A percentile compares a stretch with the other conserved stretches of the same genome.
These are phyloP conservation scores for Metschnikowia drakensbergensis DNA, from an alignment of 805 yeast genomes.

Conservation along the genomic window DNA sequence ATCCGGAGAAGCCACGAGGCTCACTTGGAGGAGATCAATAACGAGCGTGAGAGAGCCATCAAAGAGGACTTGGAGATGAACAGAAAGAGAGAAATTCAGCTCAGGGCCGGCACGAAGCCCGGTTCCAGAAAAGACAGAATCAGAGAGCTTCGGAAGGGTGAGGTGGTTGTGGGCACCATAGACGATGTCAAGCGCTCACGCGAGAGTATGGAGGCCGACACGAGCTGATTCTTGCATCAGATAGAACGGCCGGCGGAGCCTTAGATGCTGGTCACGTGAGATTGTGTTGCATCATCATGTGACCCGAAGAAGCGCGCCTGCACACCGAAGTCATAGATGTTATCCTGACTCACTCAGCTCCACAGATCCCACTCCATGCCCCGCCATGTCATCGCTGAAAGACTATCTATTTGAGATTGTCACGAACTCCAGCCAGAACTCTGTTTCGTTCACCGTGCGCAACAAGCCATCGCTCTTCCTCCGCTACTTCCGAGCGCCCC, in stretches of 20 bases:
- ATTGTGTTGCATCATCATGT: neutral
- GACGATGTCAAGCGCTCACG: slow-evolving; percentile 28
- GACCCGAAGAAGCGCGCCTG: neutral
- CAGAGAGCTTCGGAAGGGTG: slow-evolving; percentile 60
- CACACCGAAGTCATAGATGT: neutral
- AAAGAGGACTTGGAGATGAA: slow-evolving; percentile 61
- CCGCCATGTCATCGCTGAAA: slow-evolving; percentile 28
- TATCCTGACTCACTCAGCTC: neutral
- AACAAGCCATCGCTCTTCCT: slow-evolving; percentile 13
- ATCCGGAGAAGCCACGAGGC: slow-evolving; percentile 62
- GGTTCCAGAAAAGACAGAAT: slow-evolving; percentile 46
- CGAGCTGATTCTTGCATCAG: neutral
- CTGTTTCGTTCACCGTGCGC: slow-evolving; percentile 17
- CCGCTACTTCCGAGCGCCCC: slow-evolving; percentile 16
- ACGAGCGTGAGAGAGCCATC: slow-evolving; percentile 65
- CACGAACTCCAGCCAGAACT: slow-evolving; percentile 15
- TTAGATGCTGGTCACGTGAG: neutral
- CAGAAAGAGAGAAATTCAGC: slow-evolving; percentile 45
- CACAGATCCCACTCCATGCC: neutral
- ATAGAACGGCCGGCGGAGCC: too few species aligned
- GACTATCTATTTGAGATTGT: slow-evolving; percentile 27
- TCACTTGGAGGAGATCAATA: slow-evolving; percentile 60
- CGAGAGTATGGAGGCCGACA: slow-evolving; percentile 10
- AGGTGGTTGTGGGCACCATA: slow-evolving; percentile 60
- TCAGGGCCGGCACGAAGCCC: slow-evolving; percentile 41